Conservation (phyloP, 129 eudicot genomes). For the Erigeron canadensis region DNA sequence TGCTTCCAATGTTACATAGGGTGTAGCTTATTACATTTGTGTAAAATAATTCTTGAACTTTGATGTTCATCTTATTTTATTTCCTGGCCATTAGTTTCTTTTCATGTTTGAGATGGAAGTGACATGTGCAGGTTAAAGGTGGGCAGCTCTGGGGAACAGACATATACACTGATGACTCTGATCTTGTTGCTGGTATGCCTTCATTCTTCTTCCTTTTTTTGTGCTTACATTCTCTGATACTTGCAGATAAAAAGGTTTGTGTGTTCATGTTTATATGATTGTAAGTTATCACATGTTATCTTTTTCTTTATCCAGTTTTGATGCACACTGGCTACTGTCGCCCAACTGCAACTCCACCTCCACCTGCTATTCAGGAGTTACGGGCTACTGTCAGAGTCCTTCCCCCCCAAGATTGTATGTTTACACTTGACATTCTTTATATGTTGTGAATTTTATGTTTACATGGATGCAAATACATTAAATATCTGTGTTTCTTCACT, state of each 20-base stretch:
- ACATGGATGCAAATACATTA: not conserved
- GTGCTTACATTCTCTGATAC: not conserved
- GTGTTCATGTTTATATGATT: not conserved
- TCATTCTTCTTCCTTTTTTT: not conserved
- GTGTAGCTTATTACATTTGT: not conserved
- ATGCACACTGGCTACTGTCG: constrained; percentile 99
- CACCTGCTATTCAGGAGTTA: constrained; percentile 80
- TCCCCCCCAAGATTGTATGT: constrained; percentile 94
- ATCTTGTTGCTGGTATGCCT: constrained; percentile 91
- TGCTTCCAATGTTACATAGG: not conserved
- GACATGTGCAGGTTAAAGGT: constrained; percentile 80
- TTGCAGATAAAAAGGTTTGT: not conserved
- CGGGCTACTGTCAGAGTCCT: constrained; percentile 80
- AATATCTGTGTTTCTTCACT: not conserved
- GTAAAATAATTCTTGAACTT: not conserved
- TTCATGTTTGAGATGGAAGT: not conserved
- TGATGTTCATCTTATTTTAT: not conserved
- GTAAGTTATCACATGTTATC: constrained; percentile 6
- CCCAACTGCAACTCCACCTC: constrained; percentile 94
- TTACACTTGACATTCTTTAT: constrained; percentile 1
- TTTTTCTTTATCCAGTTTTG: constrained; percentile 50
- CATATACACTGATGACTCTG: constrained; percentile 95
- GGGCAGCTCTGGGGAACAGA: constrained; percentile 99
- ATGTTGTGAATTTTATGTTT: constrained; percentile 7
- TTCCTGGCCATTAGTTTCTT: not conserved